Evolutionary conservation across 2,329 filamentous ascomycete species (phyloP).

Genomic region (Phyllachora maydis): DNA sequence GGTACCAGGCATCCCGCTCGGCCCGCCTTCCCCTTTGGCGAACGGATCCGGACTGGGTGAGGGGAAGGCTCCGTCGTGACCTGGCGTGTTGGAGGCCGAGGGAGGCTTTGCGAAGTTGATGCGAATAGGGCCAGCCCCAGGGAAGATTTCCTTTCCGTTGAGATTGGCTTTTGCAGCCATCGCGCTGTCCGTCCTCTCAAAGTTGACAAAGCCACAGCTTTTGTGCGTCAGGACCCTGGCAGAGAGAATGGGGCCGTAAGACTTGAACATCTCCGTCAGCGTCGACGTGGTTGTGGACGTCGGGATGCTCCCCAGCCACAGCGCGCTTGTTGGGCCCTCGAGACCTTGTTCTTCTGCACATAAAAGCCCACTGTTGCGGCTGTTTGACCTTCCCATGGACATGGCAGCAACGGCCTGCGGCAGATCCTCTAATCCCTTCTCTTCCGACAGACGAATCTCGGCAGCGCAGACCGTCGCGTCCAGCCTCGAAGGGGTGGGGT

Average conservation of each 20-base stretch:
- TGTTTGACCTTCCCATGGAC: conserved; percentile 46
- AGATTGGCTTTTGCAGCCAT: conserved; percentile 71
- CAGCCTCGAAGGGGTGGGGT: conserved; percentile 51
- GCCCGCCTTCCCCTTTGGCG: conserved; percentile 24
- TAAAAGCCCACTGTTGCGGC: conserved; percentile 46
- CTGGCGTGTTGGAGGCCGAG: conserved; percentile 73
- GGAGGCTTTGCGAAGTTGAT: conserved; percentile 97
- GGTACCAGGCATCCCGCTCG: too few relatives aligned
- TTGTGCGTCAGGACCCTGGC: conserved; percentile 92
- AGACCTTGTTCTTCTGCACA: conserved; percentile 58
- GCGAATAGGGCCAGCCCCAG: conserved; percentile 78
- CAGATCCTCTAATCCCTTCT: conserved; percentile 60
- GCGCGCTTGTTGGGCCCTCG: conserved; percentile 75
- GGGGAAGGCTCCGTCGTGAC: conserved; percentile 68
- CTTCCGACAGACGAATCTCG: conserved; percentile 55
- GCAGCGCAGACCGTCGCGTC: conserved; percentile 57
- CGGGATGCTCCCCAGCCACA: conserved; percentile 96
- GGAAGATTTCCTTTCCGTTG: conserved; percentile 97
- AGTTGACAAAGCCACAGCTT: conserved; percentile 98
- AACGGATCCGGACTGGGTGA: conserved; percentile 85
- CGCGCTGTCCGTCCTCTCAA: conserved; percentile 77
- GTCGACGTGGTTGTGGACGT: conserved; percentile 94
- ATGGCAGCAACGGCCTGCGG: conserved; percentile 67
- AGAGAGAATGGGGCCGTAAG: conserved; percentile 80
- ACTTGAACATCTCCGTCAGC: conserved; percentile 81